Conservation (phyloP, 2,329 filamentous ascomycete genomes). For the Pyrenochaeta sp. region DNA sequence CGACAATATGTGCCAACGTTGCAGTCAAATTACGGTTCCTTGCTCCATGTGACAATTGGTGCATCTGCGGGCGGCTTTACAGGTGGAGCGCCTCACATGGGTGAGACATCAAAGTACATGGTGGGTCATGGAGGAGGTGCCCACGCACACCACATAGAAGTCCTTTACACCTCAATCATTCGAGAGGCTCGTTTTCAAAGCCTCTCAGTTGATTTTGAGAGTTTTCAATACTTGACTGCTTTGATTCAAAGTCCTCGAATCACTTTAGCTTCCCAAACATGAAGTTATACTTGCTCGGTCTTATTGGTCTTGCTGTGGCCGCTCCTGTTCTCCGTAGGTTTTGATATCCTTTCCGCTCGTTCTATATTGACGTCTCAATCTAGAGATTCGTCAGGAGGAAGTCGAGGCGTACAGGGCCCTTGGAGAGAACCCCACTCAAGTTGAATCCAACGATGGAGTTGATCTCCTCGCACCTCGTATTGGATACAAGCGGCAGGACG, state of each 20-base stretch:
- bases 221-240: no score
- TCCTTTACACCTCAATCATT: neutral
- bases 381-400: no score
- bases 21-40: neutral
- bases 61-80: neutral
- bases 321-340: neutral
- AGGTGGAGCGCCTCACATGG: neutral
- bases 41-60: neutral
- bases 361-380: no score
- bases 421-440: neutral
- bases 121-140: neutral
- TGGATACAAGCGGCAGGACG: neutral
- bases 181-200: neutral
- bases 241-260: no score
- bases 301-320: neutral
- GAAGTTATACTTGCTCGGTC: neutral
- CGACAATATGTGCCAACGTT: neutral
- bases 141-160: neutral
- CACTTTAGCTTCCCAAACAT: neutral
- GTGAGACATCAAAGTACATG: neutral
- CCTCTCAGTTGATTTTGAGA: neutral
- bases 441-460: neutral
- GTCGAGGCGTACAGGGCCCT: neutral
- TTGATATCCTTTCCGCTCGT: neutral
- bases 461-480: neutral